Evolutionary conservation across 495 filamentous ascomycete genomes (phyloP), one percentile per base, ranked within the genome.

Genomic region (Trichoderma parareesei): DNA sequence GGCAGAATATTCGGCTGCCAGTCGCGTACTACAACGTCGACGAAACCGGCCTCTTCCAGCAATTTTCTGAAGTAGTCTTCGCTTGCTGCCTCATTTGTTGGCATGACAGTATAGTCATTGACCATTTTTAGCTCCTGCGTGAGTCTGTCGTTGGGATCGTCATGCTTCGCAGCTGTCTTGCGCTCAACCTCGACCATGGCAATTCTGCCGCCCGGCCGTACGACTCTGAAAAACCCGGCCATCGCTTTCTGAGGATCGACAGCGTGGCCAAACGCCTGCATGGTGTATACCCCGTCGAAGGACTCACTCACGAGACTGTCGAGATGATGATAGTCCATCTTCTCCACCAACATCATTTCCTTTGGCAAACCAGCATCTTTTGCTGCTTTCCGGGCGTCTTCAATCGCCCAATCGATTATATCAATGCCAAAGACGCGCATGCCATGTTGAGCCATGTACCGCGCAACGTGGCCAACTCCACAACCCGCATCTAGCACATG

Each of bases 221-320:
- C 68, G 0, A 85, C 61, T 38, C 79, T 78, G 69, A 74, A 75
- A 69, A 85, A 85, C 46, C 79, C 75, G 10, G 66, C 62, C 37
- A 84, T 66, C 1, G 78, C 82, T 11, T 72, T 75, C 63, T 75
- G 67, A 7, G 78, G 78, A 27, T 85, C 77, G 1, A 76, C 82
- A 7, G 84, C 81, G 66, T 87, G 82, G 5, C 85, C 81, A 37
- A 85, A 76, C 0, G 83, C 86, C 67, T 86, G 84, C 76, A 85
- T 84, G 2, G 82, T 85, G 67, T 85, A 86, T 61, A 81, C 68
- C 18, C 84, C 84, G 65, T 86, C 81, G 63, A 82, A 77, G 0
- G 76, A 78, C 10, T 66, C 68, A 42, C 67, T 61, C 7, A 67
- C 64, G 42, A 82, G 72, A 6, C 63, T 60, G 9, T 80, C 70